These are phyloP conservation scores for Aspergillus phoenicis DNA, from an alignment of 2,329 filamentous ascomycete species.

Conservation along the genomic window DNA sequence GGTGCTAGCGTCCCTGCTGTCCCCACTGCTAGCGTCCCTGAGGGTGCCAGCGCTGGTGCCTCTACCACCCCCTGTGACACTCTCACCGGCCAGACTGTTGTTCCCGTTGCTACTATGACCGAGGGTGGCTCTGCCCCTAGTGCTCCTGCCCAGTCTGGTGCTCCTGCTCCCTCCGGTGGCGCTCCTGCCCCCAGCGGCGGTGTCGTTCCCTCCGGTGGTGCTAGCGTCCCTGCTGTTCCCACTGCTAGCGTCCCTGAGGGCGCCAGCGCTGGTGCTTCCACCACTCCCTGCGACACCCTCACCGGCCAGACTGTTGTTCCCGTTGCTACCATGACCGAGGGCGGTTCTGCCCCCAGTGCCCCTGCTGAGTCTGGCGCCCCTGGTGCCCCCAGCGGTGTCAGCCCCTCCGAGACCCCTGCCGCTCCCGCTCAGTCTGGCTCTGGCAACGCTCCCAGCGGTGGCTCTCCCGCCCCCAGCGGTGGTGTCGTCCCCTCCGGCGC, in stretches of 20 bases:
- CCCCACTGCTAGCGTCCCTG: conserved; percentile 1
- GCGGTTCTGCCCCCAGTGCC: conserved; percentile 13
- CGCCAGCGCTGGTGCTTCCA: background rate
- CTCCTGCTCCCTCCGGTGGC: background rate
- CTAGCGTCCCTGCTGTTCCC: conserved; percentile 10
- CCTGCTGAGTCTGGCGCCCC: conserved; percentile 14
- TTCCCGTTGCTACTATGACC: conserved; percentile 15
- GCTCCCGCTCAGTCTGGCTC: conserved; percentile 6
- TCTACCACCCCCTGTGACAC: conserved; percentile 15
- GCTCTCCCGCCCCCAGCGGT: background rate
- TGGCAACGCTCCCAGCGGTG: background rate
- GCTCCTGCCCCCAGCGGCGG: conserved; percentile 17
- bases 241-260: conserved; percentile 1
- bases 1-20: conserved; percentile 9
- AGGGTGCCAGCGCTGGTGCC: background rate
- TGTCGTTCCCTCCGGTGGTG: conserved; percentile 8
- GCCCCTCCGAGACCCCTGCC: conserved; percentile 9
- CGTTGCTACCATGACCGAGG: conserved; percentile 13
- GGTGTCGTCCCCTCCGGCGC: conserved; percentile 4
- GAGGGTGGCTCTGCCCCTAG: conserved; percentile 14
- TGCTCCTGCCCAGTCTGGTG: background rate
- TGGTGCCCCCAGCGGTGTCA: conserved; percentile 1
- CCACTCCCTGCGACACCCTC: conserved; percentile 15
- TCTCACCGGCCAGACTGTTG: conserved; percentile 14
- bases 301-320: conserved; percentile 17